Conservation (phyloP, 2,329 filamentous ascomycete genomes). For the Aspergillus fumigatiaffinis region DNA sequence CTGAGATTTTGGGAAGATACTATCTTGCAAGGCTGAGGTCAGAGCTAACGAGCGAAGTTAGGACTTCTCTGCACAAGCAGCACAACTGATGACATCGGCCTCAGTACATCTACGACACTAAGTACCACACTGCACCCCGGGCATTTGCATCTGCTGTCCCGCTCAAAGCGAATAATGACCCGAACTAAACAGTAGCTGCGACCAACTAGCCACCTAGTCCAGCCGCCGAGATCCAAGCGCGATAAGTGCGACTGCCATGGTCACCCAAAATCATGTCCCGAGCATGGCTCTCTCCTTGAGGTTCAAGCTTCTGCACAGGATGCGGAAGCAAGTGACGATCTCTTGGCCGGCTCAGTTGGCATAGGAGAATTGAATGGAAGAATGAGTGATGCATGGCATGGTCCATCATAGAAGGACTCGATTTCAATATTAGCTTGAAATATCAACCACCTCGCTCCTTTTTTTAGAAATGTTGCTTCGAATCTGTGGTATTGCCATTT, state of each 20-base stretch:
- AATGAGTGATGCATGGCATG: background rate
- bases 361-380: background rate
- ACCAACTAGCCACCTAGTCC: background rate
- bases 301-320: background rate
- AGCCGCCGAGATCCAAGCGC: background rate
- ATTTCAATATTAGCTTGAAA: background rate
- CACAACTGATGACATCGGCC: background rate
- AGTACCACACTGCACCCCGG: background rate
- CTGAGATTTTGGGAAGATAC: background rate
- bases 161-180: too few relatives aligned
- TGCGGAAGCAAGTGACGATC: background rate
- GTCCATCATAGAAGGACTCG: background rate
- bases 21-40: background rate
- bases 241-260: background rate
- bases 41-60: background rate
- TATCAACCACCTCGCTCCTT: background rate
- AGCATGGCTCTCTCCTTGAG: background rate
- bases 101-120: background rate
- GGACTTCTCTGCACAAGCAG: too few relatives aligned
- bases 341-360: background rate
- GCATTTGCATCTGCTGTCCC: background rate
- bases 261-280: background rate
- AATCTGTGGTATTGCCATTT: background rate
- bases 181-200: too few relatives aligned
- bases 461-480: background rate